These are phyloP conservation scores for Amaranthus cruentus DNA, from an alignment of 148 eudicot genomes.

Conservation along the genomic window DNA sequence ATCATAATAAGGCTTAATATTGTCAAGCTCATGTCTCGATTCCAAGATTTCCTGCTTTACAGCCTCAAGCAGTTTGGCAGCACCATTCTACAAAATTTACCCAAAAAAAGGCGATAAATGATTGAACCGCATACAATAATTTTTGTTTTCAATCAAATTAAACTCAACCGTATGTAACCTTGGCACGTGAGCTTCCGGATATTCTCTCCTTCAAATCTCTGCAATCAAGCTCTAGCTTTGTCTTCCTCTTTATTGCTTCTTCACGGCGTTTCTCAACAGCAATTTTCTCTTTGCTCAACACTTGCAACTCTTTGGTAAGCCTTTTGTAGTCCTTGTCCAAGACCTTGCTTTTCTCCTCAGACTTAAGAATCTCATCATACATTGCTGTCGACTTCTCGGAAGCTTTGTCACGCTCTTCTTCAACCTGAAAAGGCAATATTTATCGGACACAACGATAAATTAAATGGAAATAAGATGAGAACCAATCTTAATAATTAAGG, in stretches of 20 bases:
- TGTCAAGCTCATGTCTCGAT: slow-evolving; percentile 57
- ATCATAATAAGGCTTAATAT: slow-evolving; percentile 55
- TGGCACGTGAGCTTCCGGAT: slow-evolving; percentile 45
- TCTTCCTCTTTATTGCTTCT: slow-evolving; percentile 65
- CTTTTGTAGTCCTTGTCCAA: slow-evolving; percentile 73
- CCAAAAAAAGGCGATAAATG: background rate
- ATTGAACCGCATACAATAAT: background rate
- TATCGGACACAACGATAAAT: background rate
- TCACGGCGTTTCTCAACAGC: slow-evolving; percentile 59
- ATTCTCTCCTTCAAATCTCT: slow-evolving; percentile 76
- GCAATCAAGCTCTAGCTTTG: slow-evolving; percentile 83
- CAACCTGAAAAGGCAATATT: slow-evolving; percentile 46
- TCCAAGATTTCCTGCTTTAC: slow-evolving; percentile 66
- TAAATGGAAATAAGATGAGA: background rate
- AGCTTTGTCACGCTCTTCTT: slow-evolving; percentile 60
- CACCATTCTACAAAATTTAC: slow-evolving; percentile 54
- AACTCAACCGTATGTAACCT: slow-evolving; percentile 37
- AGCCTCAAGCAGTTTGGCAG: slow-evolving; percentile 58
- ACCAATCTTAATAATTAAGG: background rate
- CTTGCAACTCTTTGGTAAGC: slow-evolving; percentile 76
- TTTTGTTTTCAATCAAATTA: background rate
- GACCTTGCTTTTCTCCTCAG: slow-evolving; percentile 78
- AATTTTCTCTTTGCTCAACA: slow-evolving; percentile 73
- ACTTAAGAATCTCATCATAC: slow-evolving; percentile 67
- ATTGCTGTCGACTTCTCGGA: slow-evolving; percentile 66